Conservation (phyloP, 2,329 filamentous ascomycete genomes). For the Colletotrichum neosansevieriae region DNA sequence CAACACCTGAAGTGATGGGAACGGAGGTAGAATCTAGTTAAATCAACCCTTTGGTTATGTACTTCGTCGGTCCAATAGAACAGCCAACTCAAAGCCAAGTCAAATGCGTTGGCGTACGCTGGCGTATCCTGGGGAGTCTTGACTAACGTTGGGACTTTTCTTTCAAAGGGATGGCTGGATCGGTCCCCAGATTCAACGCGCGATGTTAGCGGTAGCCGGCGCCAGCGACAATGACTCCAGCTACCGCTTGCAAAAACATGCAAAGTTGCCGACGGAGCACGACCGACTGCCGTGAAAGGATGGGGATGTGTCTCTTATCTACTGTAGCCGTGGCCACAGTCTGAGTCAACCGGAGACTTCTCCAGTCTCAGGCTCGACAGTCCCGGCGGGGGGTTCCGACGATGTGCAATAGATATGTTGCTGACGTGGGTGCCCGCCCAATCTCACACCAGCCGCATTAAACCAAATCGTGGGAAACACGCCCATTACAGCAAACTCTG, state of each 20-base stretch:
- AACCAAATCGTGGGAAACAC: constrained; percentile 12
- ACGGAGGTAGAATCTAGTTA: no score
- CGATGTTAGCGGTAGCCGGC: constrained; percentile 20
- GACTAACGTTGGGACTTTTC: constrained; percentile 1
- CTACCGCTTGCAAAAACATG: not conserved
- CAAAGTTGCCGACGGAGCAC: not conserved
- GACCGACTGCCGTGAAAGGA: constrained; percentile 18
- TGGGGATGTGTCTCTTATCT: not conserved
- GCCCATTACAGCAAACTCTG: not conserved
- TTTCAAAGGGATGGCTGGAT: not conserved
- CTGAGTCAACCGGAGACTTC: constrained; percentile 16
- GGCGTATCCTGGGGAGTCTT: not conserved
- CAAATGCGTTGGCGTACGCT: constrained; percentile 2
- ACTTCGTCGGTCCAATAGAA: not conserved
- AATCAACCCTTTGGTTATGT: not conserved
- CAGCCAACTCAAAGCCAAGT: not conserved
- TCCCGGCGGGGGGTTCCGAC: not conserved
- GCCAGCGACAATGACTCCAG: constrained; percentile 6
- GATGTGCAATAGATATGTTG: not conserved
- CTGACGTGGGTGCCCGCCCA: constrained; percentile 7
- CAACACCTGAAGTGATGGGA: not conserved
- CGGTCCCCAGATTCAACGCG: not conserved
- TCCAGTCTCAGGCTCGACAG: not conserved
- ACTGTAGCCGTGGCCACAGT: not conserved
- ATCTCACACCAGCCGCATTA: not conserved